phyloP scores from a whole-genome alignment of 2,329 filamentous ascomycete species.

The Penicillium italicum region DNA sequence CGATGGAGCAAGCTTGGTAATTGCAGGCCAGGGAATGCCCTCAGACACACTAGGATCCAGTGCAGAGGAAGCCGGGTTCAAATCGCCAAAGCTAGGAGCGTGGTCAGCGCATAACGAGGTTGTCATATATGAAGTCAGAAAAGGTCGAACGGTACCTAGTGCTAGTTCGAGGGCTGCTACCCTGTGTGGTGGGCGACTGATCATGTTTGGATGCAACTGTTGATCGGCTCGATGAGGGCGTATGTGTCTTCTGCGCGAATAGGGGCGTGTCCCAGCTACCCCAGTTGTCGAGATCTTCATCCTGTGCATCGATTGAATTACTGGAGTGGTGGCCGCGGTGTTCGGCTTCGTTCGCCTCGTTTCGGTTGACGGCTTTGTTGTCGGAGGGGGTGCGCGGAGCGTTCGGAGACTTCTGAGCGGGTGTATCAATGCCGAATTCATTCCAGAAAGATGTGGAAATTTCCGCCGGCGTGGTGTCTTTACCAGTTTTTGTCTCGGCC shows the following conservation, averaged over 20 bases:
- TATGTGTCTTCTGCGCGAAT: conserved; percentile 35
- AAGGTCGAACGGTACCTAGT: conserved; percentile 46
- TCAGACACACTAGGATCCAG: conserved; percentile 36
- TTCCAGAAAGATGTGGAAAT: conserved; percentile 49
- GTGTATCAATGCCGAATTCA: conserved; percentile 50
- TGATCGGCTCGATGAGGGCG: conserved; percentile 47
- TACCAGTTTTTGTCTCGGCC: conserved; percentile 37
- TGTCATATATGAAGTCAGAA: conserved; percentile 26
- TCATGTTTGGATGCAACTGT: conserved; percentile 50
- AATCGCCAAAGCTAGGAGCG: conserved; percentile 38
- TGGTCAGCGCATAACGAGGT: conserved; percentile 31
- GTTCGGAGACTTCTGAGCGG: conserved; percentile 40
- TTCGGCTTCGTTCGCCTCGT: conserved; percentile 31
- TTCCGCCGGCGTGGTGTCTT: conserved; percentile 41
- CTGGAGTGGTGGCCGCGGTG: conserved; percentile 32
- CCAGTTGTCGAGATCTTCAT: conserved; percentile 52
- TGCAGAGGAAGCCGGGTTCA: conserved; percentile 29
- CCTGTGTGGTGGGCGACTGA: conserved; percentile 44
- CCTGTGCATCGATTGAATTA: conserved; percentile 20
- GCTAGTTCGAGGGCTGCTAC: conserved; percentile 53
- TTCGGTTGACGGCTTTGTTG: conserved; percentile 16
- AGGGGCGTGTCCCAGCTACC: conserved; percentile 55
- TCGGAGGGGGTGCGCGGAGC: conserved; percentile 27
- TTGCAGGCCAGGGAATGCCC: conserved; percentile 61
- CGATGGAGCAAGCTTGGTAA: conserved; percentile 68